phyloP scores from a whole-genome alignment of 257 asterid genomes.

The Solanum virginianum region DNA sequence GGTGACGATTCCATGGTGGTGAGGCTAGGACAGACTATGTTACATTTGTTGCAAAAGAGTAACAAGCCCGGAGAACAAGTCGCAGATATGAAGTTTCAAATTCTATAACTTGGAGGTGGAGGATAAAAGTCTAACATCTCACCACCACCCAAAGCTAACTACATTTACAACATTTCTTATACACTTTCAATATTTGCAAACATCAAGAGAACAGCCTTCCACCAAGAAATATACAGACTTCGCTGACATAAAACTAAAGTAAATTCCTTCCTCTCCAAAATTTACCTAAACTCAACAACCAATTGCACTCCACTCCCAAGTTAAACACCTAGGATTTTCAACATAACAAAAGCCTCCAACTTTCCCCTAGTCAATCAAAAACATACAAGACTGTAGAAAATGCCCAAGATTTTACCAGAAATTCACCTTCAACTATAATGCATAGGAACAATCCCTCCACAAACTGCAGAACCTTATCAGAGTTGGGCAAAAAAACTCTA shows the following conservation, averaged over 20 bases:
- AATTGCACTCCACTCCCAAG: neutral
- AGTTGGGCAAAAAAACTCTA: slow-evolving; percentile 1
- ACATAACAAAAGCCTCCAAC: neutral
- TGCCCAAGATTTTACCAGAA: neutral
- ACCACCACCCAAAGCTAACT: slow-evolving; percentile 16
- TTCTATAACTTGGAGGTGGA: slow-evolving; percentile 15
- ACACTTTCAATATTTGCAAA: neutral
- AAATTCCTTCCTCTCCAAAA: neutral
- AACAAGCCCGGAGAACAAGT: neutral
- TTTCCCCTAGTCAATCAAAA: neutral
- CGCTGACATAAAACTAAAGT: neutral
- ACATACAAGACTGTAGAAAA: neutral
- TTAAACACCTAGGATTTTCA: neutral
- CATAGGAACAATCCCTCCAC: neutral
- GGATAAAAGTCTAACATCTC: neutral
- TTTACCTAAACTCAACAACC: neutral
- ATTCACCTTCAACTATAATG: neutral
- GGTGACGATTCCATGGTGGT: slow-evolving; percentile 5
- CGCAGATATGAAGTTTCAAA: neutral
- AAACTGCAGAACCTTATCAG: slow-evolving; percentile 4
- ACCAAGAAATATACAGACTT: neutral
- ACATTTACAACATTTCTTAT: neutral
- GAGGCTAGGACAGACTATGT: slow-evolving; percentile 5
- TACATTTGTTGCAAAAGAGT: neutral
- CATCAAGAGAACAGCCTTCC: neutral